These are phyloP conservation scores for Solanum bulbocastanum DNA, from an alignment of 257 asterid species.

Conservation along the genomic window DNA sequence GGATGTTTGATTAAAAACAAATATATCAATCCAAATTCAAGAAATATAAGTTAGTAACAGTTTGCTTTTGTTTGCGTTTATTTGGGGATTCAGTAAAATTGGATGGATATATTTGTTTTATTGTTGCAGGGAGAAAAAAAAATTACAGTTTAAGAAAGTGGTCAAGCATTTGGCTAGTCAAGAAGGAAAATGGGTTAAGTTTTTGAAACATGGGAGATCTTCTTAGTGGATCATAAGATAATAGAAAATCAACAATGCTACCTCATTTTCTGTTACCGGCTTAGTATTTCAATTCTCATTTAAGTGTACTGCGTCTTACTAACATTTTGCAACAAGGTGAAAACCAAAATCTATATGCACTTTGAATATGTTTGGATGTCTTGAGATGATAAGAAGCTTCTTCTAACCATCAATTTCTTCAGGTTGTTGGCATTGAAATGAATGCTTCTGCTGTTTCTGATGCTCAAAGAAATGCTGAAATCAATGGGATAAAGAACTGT, in stretches of 20 bases:
- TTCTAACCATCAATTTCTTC: conserved; percentile 12
- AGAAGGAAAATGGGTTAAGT: background rate
- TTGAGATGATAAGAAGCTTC: conserved; percentile 5
- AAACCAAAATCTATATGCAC: background rate
- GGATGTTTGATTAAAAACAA: background rate
- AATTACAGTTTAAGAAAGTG: background rate
- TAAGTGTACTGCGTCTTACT: background rate
- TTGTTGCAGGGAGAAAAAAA: background rate
- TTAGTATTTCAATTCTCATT: background rate
- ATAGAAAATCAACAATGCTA: background rate
- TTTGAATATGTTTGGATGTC: background rate
- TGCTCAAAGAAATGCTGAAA: conserved; percentile 87
- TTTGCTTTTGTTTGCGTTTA: background rate
- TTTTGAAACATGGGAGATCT: background rate
- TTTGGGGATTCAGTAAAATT: background rate
- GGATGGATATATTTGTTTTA: background rate
- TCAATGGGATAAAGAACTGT: conserved; percentile 78
- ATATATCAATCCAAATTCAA: background rate
- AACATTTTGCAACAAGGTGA: background rate
- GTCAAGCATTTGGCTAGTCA: background rate
- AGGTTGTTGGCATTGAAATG: conserved; percentile 99
- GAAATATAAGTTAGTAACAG: background rate
- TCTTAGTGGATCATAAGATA: background rate
- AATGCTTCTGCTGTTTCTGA: conserved; percentile 94
- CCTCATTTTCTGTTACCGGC: conserved; percentile 2